phyloP scores from a whole-genome alignment of 768 basidiomycete genomes.

The Boletales sp. region DNA sequence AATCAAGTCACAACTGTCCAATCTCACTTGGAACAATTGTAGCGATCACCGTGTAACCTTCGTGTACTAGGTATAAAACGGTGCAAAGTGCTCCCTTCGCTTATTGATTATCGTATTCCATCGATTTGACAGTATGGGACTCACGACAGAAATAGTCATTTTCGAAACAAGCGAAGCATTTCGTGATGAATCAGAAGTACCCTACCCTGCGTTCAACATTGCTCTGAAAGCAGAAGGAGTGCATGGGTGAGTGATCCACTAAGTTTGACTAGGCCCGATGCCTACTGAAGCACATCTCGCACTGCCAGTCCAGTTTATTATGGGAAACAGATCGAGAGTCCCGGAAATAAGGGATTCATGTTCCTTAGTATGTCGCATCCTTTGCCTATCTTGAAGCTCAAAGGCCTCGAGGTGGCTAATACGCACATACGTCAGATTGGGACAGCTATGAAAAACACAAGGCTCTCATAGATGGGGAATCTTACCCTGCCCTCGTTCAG shows the following conservation, averaged over 20 bases:
- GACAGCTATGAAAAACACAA: constrained; percentile 22
- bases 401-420: too few species aligned
- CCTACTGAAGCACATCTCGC: neutral
- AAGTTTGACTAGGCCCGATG: too few species aligned
- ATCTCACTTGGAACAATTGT: too few species aligned
- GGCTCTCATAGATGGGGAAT: constrained; percentile 1
- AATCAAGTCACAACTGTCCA: too few species aligned
- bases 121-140: constrained; percentile 3
- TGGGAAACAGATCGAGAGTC: constrained; percentile 20
- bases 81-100: too few species aligned
- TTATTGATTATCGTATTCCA: neutral
- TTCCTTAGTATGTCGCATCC: neutral
- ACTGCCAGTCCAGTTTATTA: constrained; percentile 14
- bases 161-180: constrained; percentile 12
- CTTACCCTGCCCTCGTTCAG: constrained; percentile 3
- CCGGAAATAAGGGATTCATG: constrained; percentile 5
- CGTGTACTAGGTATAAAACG: too few species aligned
- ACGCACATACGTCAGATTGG: constrained; percentile 18
- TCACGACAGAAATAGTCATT: constrained; percentile 22
- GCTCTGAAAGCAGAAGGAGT: constrained; percentile 10
- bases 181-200: constrained; percentile 4
- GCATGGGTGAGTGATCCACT: constrained; percentile 9
- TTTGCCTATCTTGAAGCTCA: neutral
- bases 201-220: constrained; percentile 2
- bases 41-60: too few species aligned